Percentiles rank a stretch among this genome's conserved stretches.
Evolutionary conservation across 2,329 filamentous ascomycete species (phyloP).

Genomic region (Xylariaceae sp.): DNA sequence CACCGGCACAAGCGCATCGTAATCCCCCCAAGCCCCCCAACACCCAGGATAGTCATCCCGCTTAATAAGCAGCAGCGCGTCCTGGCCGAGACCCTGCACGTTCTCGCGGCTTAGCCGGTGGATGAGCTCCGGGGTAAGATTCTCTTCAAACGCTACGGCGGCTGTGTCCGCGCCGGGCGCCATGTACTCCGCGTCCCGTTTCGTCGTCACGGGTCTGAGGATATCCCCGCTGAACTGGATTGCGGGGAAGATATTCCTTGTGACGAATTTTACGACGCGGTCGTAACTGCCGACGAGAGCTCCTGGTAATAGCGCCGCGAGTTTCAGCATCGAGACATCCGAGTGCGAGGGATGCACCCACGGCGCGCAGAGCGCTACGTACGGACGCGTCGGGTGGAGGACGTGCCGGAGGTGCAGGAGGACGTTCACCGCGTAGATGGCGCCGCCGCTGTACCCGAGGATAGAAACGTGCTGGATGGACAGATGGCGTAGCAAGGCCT

Average conservation of each 20-base stretch:
- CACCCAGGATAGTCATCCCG: constrained; percentile 15
- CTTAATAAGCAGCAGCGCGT: constrained; percentile 24
- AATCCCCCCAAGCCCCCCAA: constrained; percentile 24
- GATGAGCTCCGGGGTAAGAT: background rate
- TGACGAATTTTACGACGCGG: no score
- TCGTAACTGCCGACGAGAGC: no score
- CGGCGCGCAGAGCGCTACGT: constrained; percentile 22
- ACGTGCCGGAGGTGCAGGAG: constrained; percentile 24
- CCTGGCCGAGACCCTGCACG: constrained; percentile 20
- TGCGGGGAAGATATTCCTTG: no score
- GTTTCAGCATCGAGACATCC: constrained; percentile 6
- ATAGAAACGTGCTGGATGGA: no score
- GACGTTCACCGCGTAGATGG: no score
- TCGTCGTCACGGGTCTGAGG: no score
- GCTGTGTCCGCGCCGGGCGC: constrained; percentile 16
- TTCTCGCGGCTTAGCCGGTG: constrained; percentile 13
- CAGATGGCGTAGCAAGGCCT: constrained; percentile 32
- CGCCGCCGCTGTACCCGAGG: no score
- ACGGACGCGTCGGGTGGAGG: constrained; percentile 24
- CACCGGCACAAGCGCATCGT: constrained; percentile 22
- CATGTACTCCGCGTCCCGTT: no score
- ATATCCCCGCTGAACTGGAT: no score
- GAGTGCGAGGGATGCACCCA: constrained; percentile 25
- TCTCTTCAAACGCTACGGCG: background rate
- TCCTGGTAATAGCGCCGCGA: no score